phyloP scores from a whole-genome alignment of 208 protist species.

The Polymyxa betae region DNA sequence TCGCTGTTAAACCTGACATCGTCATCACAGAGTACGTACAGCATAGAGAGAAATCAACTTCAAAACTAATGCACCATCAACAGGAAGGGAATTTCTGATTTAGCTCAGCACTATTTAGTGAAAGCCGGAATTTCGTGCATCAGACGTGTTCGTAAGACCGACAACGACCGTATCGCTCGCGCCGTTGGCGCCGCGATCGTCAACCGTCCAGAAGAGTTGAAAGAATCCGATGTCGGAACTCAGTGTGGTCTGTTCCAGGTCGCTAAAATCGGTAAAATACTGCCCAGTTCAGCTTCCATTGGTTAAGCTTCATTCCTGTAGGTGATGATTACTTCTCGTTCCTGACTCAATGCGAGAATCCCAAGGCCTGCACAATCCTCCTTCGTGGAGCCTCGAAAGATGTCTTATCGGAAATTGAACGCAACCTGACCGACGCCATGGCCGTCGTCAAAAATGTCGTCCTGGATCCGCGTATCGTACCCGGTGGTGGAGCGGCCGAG shows the following conservation, averaged over 20 bases:
- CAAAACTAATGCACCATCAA: not conserved
- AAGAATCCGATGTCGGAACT: conserved; percentile 94
- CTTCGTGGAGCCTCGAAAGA: conserved; percentile 99
- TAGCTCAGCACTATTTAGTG: conserved; percentile 96
- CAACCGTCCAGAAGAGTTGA: conserved; percentile 92
- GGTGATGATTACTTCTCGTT: conserved; percentile 94
- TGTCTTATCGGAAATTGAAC: conserved; percentile 98
- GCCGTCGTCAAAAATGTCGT: conserved; percentile 97
- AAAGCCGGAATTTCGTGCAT: conserved; percentile 93
- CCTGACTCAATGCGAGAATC: conserved; percentile 94
- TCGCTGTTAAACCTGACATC: conserved; percentile 97
- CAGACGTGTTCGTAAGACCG: conserved; percentile 96
- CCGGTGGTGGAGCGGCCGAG: conserved; percentile 97
- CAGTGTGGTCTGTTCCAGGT: conserved; percentile 96
- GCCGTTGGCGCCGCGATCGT: conserved; percentile 94
- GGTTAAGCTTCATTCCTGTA: not conserved
- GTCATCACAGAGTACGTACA: conserved; percentile 98
- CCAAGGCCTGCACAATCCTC: conserved; percentile 98
- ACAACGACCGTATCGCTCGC: conserved; percentile 98
- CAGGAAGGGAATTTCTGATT: conserved; percentile 78
- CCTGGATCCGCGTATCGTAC: conserved; percentile 91
- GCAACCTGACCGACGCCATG: conserved; percentile 98
- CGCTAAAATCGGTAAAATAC: conserved; percentile 67
- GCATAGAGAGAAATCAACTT: conserved; percentile 72
- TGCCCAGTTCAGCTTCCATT: not conserved